Conservation (phyloP, 257 asterid genomes). For the Nyctanthes arbortristis region DNA sequence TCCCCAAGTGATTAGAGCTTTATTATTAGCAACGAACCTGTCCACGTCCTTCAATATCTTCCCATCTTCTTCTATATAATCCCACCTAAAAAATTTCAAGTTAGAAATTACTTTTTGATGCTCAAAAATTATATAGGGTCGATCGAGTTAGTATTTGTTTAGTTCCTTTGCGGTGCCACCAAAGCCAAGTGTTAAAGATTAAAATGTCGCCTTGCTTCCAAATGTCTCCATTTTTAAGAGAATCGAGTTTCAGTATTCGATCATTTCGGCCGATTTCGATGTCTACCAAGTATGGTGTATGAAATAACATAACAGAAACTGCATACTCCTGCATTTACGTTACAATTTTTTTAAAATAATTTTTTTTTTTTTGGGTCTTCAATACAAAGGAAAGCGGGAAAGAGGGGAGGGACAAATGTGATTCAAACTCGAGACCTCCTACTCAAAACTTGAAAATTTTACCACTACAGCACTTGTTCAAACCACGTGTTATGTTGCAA, state of each 20-base stretch:
- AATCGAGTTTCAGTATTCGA: conserved; percentile 37
- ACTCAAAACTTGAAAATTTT: no score
- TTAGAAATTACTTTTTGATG: background rate
- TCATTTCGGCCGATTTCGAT: conserved; percentile 31
- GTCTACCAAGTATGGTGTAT: conserved; percentile 41
- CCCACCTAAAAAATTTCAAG: conserved; percentile 48
- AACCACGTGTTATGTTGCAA: no score
- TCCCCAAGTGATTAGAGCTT: conserved; percentile 51
- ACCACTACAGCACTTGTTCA: no score
- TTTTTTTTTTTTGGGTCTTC: no score
- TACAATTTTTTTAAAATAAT: no score
- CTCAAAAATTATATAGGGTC: background rate
- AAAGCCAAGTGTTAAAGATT: conserved; percentile 51
- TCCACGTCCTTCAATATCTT: conserved; percentile 59
- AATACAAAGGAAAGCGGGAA: no score
- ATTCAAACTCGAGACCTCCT: no score
- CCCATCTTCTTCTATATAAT: conserved; percentile 41
- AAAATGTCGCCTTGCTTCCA: conserved; percentile 44
- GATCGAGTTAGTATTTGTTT: conserved; percentile 40
- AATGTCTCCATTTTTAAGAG: conserved; percentile 34
- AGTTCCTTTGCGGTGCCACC: conserved; percentile 38
- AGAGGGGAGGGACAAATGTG: no score
- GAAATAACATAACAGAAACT: conserved; percentile 28
- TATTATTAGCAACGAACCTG: conserved; percentile 52
- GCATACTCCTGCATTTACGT: conserved; percentile 38